Evolutionary conservation across 257 asterid species (phyloP), one percentile per base, ranked within the genome.

Genomic region (Linderniella brevidens): DNA sequence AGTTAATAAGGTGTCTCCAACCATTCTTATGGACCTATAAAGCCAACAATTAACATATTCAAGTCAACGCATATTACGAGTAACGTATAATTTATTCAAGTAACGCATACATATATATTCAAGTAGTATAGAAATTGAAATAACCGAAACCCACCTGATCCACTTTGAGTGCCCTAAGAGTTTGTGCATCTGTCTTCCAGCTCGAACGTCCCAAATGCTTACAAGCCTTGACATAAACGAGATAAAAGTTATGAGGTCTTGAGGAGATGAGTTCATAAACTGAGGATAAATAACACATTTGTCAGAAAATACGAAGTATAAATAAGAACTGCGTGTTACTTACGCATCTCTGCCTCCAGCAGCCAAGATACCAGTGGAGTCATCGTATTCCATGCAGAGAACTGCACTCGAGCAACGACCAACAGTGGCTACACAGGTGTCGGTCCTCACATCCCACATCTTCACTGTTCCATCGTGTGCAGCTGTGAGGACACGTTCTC

Each of bases 401-500:
- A 88, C 66, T 60, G 96, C 95, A 72, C 94, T 72, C 11, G 90
- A 65, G 72, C 80, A 78, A 52, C 87, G 94, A 40, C 94, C 98
- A 62, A 88, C 94, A 4, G 95, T 88, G 52, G 96, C 98, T 57
- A 88, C 98, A 75, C 98, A 88, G 54, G 98, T 64, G 65, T 88
- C 98, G 18, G 92, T 88, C 53, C 98, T 77, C 39, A 88, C 98
- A 66, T 88, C 98, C 98, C 98, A 88, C 98, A 88, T 88, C 77
- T 80, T 88, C 66, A 88, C 79, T 61, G 93, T 80, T 46, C 98
- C 98, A 65, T 88, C 98, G 74, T 83, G 92, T 59, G 84, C 80
- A 53, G 98, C 98, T 35, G 98, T 66, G 66, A 88, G 82, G 63
- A 88, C 98, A 64, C 98, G 94, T 66, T 84, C 98, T 56, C 98